A percentile compares a stretch with the other conserved stretches of the same genome.
Conservation (phyloP, 1,284 basidiomycete genomes). For the Golubevia pallescens region DNA sequence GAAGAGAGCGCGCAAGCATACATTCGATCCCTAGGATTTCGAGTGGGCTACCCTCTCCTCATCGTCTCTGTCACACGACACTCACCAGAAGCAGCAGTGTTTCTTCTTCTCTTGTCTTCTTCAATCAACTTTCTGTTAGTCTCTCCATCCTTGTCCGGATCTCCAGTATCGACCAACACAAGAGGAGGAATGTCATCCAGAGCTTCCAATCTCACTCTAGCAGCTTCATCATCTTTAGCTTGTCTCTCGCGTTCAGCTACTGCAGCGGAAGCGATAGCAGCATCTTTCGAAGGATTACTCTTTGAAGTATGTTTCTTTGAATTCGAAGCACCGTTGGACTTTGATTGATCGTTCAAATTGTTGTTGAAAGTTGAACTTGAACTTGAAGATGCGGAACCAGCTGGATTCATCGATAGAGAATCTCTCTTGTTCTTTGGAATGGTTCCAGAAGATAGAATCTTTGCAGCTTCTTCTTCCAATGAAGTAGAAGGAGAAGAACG, state of each 20-base stretch:
- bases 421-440: background rate
- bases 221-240: background rate
- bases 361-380: background rate
- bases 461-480: background rate
- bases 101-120: slow-evolving; percentile 91
- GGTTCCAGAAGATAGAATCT: background rate
- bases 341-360: background rate
- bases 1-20: background rate
- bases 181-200: slow-evolving; percentile 49
- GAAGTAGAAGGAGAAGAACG: background rate
- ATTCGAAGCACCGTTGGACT: background rate
- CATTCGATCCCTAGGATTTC: background rate
- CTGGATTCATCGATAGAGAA: background rate
- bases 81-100: slow-evolving; percentile 82
- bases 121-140: slow-evolving; percentile 67
- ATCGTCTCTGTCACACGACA: background rate
- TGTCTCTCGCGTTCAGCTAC: slow-evolving; percentile 2
- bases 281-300: background rate
- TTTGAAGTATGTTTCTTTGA: background rate
- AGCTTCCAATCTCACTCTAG: slow-evolving; percentile 7
- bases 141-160: slow-evolving; percentile 60
- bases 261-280: background rate
- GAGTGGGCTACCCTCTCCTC: background rate
- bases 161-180: slow-evolving; percentile 60
- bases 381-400: background rate